Evolutionary conservation across 116 monocot genomes (phyloP), one percentile per base, ranked within the genome.

Genomic region (Phalaenopsis hybrid): DNA sequence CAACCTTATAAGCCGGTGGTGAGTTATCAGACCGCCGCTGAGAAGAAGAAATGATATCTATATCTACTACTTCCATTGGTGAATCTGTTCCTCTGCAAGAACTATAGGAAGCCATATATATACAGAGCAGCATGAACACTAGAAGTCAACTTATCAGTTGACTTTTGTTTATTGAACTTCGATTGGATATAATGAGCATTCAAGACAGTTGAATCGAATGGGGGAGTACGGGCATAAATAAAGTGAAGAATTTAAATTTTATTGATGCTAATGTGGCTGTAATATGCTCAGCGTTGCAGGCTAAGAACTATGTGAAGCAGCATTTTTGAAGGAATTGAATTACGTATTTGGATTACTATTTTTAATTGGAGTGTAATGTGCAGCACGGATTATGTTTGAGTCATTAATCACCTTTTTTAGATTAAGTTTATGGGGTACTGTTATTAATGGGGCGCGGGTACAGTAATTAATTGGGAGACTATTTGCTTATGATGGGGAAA

Each of bases 1-100:
- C 85, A 25, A 90, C 88, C 81, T 80, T 85, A 82, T 90, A 72
- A 72, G 81, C 82, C n/a, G 83, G 67, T 21, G 83, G 73, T 20
- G 21, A 4, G 5, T 85, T 74, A 3, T 51, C 44, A 3, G 41
- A 46, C 46, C 37, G 43, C n/a, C 79, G 46, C 12, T 43, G 78
- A 1, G 85, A 78, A 18, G 82, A 74, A 15, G 81, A 68, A 16
- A 49, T 4, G 65, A 28, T 63, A 9, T 13, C 31, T 9, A 37
- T 37, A 12, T 37, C 86, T 10, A 49, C 13, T 23, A 82, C 75
- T 21, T 13, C 51, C 84, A 80, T 84, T 49, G 20, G n/a, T 73
- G 73, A 73, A 41, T 12, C 73, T 73, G 15, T 73, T 73, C 37
- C 12, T 31, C 73, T 73, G 25, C 23, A 67, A 25, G 4, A 67